Evolutionary conservation across 2,329 filamentous ascomycete species (phyloP).

Genomic region (Sclerotinia borealis): DNA sequence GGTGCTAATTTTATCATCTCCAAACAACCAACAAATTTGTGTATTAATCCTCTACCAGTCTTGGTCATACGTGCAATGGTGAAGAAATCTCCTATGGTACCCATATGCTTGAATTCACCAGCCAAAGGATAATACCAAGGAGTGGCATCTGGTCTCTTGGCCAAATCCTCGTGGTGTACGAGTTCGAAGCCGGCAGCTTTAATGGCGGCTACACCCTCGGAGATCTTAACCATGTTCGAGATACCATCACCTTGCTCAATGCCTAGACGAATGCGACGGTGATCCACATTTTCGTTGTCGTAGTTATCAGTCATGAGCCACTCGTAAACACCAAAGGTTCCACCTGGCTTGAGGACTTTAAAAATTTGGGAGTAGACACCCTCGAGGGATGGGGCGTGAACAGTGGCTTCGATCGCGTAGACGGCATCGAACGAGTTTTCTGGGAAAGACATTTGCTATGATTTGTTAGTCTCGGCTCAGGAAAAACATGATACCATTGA

Average conservation of each 20-base stretch:
- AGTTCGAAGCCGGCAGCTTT: slow-evolving; percentile 82
- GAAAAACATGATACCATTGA: not conserved
- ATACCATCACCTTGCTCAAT: slow-evolving; percentile 97
- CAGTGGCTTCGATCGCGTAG: slow-evolving; percentile 95
- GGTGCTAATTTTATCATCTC: slow-evolving; percentile 74
- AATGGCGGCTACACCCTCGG: slow-evolving; percentile 76
- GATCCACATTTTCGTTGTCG: slow-evolving; percentile 78
- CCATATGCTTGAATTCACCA: slow-evolving; percentile 78
- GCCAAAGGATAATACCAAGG: slow-evolving; percentile 95
- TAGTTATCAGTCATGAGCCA: slow-evolving; percentile 98
- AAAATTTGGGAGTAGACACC: slow-evolving; percentile 93
- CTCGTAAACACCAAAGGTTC: slow-evolving; percentile 94
- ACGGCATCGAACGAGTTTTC: slow-evolving; percentile 91
- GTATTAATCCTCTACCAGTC: slow-evolving; percentile 67
- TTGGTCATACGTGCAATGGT: slow-evolving; percentile 87
- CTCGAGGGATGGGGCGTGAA: slow-evolving; percentile 84
- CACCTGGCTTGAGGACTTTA: slow-evolving; percentile 91
- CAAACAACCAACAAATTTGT: slow-evolving; percentile 69
- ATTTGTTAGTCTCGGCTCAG: not conserved
- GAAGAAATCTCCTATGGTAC: slow-evolving; percentile 70
- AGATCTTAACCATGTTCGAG: slow-evolving; percentile 90
- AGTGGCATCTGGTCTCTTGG: slow-evolving; percentile 63
- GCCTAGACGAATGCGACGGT: slow-evolving; percentile 84
- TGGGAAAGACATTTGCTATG: slow-evolving; percentile 85
- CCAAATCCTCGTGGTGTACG: slow-evolving; percentile 78